Conservation (phyloP, 768 basidiomycete species). For the Vararia minispora region DNA sequence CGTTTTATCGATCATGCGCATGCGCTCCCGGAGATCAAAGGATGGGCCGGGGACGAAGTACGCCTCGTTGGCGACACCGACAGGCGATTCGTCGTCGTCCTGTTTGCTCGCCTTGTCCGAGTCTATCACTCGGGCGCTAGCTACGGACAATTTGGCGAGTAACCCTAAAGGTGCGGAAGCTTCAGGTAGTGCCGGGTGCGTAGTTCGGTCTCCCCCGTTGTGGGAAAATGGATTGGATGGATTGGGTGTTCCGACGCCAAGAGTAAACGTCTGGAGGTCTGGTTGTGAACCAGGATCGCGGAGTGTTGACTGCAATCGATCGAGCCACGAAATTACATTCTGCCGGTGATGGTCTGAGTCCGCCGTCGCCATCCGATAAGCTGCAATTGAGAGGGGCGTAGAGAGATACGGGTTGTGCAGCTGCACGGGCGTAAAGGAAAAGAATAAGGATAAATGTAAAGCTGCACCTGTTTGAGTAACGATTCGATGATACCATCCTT, state of each 20-base stretch:
- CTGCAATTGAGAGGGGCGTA: constrained; percentile 68
- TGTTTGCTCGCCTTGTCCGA: constrained; percentile 6
- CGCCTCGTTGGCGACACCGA: constrained; percentile 65
- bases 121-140: constrained; percentile 8
- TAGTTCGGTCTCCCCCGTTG: no score
- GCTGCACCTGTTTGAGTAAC: constrained; percentile 69
- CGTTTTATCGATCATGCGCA: constrained; percentile 63
- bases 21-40: constrained; percentile 57
- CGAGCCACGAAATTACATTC: constrained; percentile 66
- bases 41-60: constrained; percentile 79
- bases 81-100: constrained; percentile 21
- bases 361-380: constrained; percentile 68
- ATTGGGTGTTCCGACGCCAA: no score
- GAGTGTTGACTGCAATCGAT: constrained; percentile 53
- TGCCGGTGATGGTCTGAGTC: constrained; percentile 61
- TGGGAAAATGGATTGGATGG: no score
- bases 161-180: not conserved
- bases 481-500: constrained; percentile 83
- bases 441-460: constrained; percentile 1
- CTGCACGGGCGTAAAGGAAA: constrained; percentile 22
- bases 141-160: not conserved
- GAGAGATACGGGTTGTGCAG: constrained; percentile 74
- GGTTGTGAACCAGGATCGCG: constrained; percentile 34
- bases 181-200: not conserved
- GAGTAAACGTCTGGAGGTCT: constrained; percentile 34